Conservation (phyloP, 1,139 yeast genomes). For the Saccharomyces uvarum region DNA sequence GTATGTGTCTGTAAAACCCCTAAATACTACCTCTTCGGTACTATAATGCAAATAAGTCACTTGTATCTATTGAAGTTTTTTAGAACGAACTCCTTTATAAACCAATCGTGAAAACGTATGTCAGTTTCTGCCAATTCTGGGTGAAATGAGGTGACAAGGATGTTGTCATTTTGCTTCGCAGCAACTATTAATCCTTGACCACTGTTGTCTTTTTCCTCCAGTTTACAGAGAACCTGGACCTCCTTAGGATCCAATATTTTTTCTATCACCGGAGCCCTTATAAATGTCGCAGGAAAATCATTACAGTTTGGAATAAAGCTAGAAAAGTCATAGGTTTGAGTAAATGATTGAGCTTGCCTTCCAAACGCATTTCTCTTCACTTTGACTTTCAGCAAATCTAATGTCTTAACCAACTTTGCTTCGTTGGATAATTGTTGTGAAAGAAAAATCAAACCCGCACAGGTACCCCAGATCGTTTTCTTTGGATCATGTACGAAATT, state of each 20-base stretch:
- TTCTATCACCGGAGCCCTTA: conserved; percentile 70
- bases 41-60: too few relatives aligned
- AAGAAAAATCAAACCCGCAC: conserved; percentile 73
- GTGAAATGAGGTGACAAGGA: conserved; percentile 72
- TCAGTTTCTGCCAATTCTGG: conserved; percentile 60
- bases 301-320: conserved; percentile 37
- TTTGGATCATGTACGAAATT: conserved; percentile 41
- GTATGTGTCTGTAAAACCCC: too few relatives aligned
- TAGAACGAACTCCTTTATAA: conserved; percentile 34
- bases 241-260: conserved; percentile 32
- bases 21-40: too few relatives aligned
- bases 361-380: conserved; percentile 76
- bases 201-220: conserved; percentile 18
- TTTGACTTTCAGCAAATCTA: conserved; percentile 60
- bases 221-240: conserved; percentile 40
- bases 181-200: conserved; percentile 49
- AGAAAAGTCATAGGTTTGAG: conserved; percentile 42
- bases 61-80: neutral
- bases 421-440: conserved; percentile 52
- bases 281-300: conserved; percentile 56
- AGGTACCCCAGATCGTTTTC: conserved; percentile 76
- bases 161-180: conserved; percentile 53
- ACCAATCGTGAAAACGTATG: conserved; percentile 63
- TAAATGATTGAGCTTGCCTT: conserved; percentile 65
- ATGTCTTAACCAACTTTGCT: conserved; percentile 47